Evolutionary conservation across 2,329 filamentous ascomycete species (phyloP), one percentile per base, ranked within the genome.

Genomic region (Xenoacremonium recifei): DNA sequence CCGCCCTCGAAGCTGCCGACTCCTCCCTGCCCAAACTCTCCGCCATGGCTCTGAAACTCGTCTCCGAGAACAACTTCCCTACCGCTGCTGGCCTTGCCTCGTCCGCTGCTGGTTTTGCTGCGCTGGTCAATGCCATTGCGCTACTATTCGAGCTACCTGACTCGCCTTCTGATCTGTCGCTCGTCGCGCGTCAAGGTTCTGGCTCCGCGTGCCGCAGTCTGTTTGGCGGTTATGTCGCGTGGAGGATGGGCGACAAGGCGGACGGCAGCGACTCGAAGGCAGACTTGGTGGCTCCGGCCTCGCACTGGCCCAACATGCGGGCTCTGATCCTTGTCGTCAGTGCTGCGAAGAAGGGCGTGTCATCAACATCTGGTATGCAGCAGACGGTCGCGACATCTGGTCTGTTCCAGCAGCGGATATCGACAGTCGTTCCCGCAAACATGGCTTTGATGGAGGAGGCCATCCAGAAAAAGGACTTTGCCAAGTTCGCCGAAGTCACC

Each of bases 51-150:
- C 81, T 99, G 48, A 87, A 85, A 57, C 85, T 99, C 53, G 90
- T 96, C 42, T 93, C 88, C 43, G 87, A 93, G 73, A 99, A 99
- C 79, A 99, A 99, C 78, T 99, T 99, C 77, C 93, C 93, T 50
- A 99, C 93, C 3, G 93, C 93, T 19, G 93, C 93, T 4, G 93
- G 93, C 6, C 82, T 99, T 13, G 84, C 84, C 4, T 85, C 80
- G 15, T 87, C 83, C 0, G 84, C 83, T 1, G 83, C 83, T 2
- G 83, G 83, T 5, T 85, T 86, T 50, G 83, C 83, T 3, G 83
- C 83, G 16, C 70, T 86, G 5, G 82, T 97, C 16, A 81, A 90
- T 44, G 91, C 89, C 51, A 89, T 99, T 56, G 93, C 93, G 25
- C 80, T 97, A 65, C 80, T 99, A 30, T 99, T 97, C 72, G 77